Base-by-base conservation (phyloP, 192 early-diverging fungal species). In the Coemansia sp. region DNA sequence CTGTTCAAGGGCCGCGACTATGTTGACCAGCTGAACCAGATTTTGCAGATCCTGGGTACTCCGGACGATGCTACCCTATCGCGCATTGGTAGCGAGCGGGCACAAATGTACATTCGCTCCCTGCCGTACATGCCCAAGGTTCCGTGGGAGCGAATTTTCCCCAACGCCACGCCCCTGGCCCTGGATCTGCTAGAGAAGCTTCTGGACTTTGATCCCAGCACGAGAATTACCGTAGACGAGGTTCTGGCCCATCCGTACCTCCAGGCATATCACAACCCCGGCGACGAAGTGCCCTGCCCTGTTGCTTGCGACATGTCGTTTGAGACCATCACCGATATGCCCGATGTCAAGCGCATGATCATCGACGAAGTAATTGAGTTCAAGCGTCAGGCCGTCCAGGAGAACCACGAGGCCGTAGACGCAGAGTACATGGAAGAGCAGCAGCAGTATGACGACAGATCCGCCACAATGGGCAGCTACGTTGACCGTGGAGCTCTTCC, bases 11-110 rank as follows among this genome's bases (percentile, higher is more conserved):
- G 97, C 21, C 86, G 91, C 37, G 97, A 99, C 85, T 96, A 84
- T 73, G 95, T 97, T n/a, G 95, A 99, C 74, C 97, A 99, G 78
- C 84, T 99, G 68, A 97, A 96, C 78, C 93, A 98, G 80, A 99
- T 99, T 57, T 83, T 99, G 59, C 86, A 88, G 60, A 91, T 99
- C 46, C 87, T 97, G 43, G 97, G 97, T 43, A 96, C 96, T 1
- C 97, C 97, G n/a, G 93, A 94, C 73, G 93, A 94, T 65, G 92
- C 85, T 34, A 93, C 93, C 7, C 77, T 98, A 65, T 69, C 83
- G 40, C 86, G 93, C 34, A 92, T 97, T 68, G 95, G 94, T 26
- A 95, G 92, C 70, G 93, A 96, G 63, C 87, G 95, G 69, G 95
- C 97, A 16, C 94, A 95, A 69, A 85, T 93, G 69, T 99, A 99